Evolutionary conservation across 2,329 filamentous ascomycete species (phyloP).

Genomic region (Phaeosphaeriaceae sp.): DNA sequence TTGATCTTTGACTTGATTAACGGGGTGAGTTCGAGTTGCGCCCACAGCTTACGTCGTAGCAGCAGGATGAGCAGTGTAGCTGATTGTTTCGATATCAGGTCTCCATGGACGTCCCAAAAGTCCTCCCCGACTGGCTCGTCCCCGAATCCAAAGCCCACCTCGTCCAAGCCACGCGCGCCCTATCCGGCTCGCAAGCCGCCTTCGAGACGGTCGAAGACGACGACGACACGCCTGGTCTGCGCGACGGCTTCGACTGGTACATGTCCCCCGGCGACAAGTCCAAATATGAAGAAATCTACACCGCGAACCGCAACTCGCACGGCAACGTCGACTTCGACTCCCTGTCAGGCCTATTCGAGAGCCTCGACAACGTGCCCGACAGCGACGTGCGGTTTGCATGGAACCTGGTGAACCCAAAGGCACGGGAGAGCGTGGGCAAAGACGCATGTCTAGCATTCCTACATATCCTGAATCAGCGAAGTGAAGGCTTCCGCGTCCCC

Average conservation of each 20-base stretch:
- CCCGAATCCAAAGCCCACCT: constrained; percentile 73
- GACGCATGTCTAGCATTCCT: constrained; percentile 94
- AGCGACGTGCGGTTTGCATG: constrained; percentile 88
- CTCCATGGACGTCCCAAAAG: constrained; percentile 78
- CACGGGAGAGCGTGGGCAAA: constrained; percentile 83
- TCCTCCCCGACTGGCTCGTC: constrained; percentile 93
- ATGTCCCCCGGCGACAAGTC: constrained; percentile 90
- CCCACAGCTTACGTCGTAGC: not conserved
- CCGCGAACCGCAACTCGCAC: constrained; percentile 84
- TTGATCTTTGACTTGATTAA: constrained; percentile 98
- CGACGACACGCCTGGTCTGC: constrained; percentile 82
- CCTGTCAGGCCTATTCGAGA: constrained; percentile 83
- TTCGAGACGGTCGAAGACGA: constrained; percentile 84
- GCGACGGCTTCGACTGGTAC: constrained; percentile 99
- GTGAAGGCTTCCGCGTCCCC: constrained; percentile 94
- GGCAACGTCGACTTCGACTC: constrained; percentile 78
- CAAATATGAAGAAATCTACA: constrained; percentile 98
- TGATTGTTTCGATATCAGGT: constrained; percentile 62
- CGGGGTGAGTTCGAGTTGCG: constrained; percentile 64
- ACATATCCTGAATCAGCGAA: constrained; percentile 94
- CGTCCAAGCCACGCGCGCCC: constrained; percentile 51
- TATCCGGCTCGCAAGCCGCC: constrained; percentile 78
- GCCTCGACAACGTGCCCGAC: constrained; percentile 69
- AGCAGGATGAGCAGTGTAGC: not conserved
- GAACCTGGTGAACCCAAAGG: constrained; percentile 96